Evolutionary conservation across 192 early-diverging fungal genomes (phyloP).

Genomic region (Entophlyctis helioformis): DNA sequence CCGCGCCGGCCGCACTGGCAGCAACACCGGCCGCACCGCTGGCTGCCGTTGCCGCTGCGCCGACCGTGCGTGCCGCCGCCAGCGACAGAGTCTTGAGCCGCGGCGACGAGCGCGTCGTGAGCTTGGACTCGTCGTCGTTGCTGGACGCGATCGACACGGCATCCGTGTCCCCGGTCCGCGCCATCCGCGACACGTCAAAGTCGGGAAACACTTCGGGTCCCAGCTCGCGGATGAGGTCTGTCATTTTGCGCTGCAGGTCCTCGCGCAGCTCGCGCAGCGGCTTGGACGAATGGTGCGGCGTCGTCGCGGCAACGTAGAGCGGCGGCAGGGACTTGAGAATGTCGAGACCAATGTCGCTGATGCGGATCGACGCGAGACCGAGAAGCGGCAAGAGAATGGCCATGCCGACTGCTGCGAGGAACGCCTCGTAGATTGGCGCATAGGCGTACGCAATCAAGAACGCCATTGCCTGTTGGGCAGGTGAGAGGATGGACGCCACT

Average conservation of each 20-base stretch:
- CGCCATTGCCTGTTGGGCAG: neutral
- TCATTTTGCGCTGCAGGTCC: conserved; percentile 65
- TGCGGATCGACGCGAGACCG: conserved; percentile 21
- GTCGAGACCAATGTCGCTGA: conserved; percentile 25
- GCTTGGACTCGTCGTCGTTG: no score
- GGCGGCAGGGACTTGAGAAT: conserved; percentile 65
- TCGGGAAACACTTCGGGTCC: conserved; percentile 42
- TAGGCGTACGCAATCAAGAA: neutral
- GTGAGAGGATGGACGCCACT: neutral
- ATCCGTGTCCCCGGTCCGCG: conserved; percentile 4
- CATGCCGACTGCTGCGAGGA: conserved; percentile 18
- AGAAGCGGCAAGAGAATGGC: conserved; percentile 42
- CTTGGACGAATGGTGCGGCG: conserved; percentile 30
- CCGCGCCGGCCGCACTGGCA: neutral
- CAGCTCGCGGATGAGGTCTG: conserved; percentile 70
- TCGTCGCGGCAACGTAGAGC: conserved; percentile 58
- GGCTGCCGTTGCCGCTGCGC: neutral
- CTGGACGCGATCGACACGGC: neutral
- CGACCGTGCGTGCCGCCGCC: neutral
- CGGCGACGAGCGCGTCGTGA: no score
- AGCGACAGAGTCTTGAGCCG: no score
- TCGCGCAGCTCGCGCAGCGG: conserved; percentile 54
- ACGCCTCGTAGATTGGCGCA: conserved; percentile 19
- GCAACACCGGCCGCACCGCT: no score
- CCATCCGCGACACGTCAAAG: conserved; percentile 23